Evolutionary conservation across 768 basidiomycete species (phyloP), one percentile per base, ranked within the genome.

Genomic region (Psilocybe sp.): DNA sequence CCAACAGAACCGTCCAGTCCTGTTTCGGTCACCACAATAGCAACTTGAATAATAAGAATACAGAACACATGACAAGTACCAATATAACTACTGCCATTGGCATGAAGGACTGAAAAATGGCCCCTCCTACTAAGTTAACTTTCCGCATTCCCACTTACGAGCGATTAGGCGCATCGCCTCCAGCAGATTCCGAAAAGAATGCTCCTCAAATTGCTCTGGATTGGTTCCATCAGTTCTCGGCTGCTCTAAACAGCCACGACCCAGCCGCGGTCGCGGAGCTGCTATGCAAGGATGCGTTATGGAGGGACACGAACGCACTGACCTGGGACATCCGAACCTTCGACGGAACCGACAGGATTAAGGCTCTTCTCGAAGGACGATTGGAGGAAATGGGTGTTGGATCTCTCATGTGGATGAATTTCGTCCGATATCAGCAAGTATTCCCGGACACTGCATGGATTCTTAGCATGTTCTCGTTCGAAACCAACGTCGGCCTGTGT

Each of bases 291-390:
- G 60, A 63, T n/a, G 50, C 42, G 5, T 46, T 59, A 63, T 82
- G 81, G 82, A 69, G 77, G 16, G 82, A 84, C 57, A 66, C 76
- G 28, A 58, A 79, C 12, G 63, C 76, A 1, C 61, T 82, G 38
- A 82, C 83, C 1, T 80, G 76, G 73, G 70, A 78, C 56, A 72
- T 84, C 54, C 73, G 78, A 6, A 77, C 78, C 1, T 72, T 81
- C 53, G 60, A 64, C 5, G 69, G 70, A 1, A 58, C 51, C 15
- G 45, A 60, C n/a, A 55, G 67, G 15, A 72, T 81, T 57, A 63
- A 44, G 13, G 47, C 53, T 16, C 70, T 81, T 53, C 65, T 81
- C 36, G 51, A 51, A 1, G 71, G 72, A 32, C 72, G 71, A 34
- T 65, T 79, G n/a, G 15, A n/a, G 2, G 15, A 13, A 16, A 40